These are phyloP conservation scores for Pythium dissimile DNA, from an alignment of 352 stramenopile species.

Conservation along the genomic window DNA sequence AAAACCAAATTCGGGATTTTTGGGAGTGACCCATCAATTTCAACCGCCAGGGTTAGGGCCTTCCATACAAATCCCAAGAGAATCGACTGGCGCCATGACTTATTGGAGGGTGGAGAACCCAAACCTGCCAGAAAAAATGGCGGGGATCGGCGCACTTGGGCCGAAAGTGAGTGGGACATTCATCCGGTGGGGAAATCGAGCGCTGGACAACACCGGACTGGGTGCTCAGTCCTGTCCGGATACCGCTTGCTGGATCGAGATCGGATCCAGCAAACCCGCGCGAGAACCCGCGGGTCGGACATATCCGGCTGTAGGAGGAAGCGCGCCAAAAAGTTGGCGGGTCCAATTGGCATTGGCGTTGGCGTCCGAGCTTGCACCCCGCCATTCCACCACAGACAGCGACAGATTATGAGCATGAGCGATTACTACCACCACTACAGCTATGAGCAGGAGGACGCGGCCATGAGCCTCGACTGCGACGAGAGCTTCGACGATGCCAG, in stretches of 20 bases:
- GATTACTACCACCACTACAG: conserved; percentile 42
- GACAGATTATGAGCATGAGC: background rate
- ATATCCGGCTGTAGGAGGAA: conserved; percentile 21
- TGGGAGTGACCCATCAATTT: background rate
- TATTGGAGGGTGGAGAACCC: background rate
- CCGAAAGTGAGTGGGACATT: background rate
- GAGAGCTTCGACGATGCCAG: conserved; percentile 74
- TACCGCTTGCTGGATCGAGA: background rate
- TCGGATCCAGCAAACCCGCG: conserved; percentile 14
- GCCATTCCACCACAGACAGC: background rate
- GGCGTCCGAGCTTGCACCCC: background rate
- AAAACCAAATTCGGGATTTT: conserved; percentile 22
- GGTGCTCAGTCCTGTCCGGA: background rate
- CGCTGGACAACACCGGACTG: conserved; percentile 12
- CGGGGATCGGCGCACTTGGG: conserved; percentile 17
- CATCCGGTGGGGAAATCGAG: background rate
- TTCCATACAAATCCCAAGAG: conserved; percentile 19
- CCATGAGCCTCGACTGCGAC: conserved; percentile 62
- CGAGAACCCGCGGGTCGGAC: conserved; percentile 14
- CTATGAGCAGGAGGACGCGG: conserved; percentile 18
- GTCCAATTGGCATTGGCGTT: conserved; percentile 1
- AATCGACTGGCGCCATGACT: conserved; percentile 8
- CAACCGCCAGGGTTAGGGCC: conserved; percentile 24
- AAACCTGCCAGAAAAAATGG: conserved; percentile 11
- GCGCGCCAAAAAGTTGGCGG: conserved; percentile 26